Evolutionary conservation across 2,329 filamentous ascomycete species (phyloP), one percentile per base, ranked within the genome.

Genomic region (Gyromitra esculenta): DNA sequence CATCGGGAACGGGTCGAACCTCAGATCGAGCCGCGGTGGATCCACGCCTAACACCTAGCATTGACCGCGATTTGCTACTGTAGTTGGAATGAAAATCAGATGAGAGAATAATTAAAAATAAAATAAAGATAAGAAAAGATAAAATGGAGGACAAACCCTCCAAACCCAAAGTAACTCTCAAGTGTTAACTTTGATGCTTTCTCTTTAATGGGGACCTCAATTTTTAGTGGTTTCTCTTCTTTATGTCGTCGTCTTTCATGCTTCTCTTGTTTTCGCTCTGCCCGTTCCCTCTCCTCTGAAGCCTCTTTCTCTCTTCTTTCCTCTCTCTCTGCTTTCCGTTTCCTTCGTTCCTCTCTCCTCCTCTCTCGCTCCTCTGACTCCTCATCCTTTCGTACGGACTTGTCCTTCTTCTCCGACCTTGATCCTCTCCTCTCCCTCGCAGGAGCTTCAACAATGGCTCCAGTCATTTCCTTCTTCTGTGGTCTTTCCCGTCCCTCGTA

Each of bases 261-360:
- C 60, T 60, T 76, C 37, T 80, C 73, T 25, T 66, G 57, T 54
- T 65, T 78, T 67, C 76, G 68, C 60, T 75, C 75, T 18, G 31
- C 75, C 37, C 63, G 59, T 39, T 72, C 75, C 9, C 52, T 57
- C 50, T 77, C 76, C 48, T 79, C 75, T 31, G 6, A 39, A 21
- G 50, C 71, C 31, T 77, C 71, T 54, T 52, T 73, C 13, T 5
- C 21, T 25, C 67, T 75, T n/a, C 48, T 75, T 48, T 78, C 73
- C 52, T 78, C 76, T 48, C 64, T 79, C 37, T 80, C 77, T 13
- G n/a, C 41, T 37, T 69, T 79, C 41, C 73, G 73, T 43, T 57
- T 77, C 75, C 73, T 75, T 35, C 76, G 77, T 25, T 77, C 77
- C 45, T 54, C 62, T 43, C 77, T 73, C 54, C 77, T 75, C 13